phyloP scores from a whole-genome alignment of 495 filamentous ascomycete genomes.

The Penicillium manginii region DNA sequence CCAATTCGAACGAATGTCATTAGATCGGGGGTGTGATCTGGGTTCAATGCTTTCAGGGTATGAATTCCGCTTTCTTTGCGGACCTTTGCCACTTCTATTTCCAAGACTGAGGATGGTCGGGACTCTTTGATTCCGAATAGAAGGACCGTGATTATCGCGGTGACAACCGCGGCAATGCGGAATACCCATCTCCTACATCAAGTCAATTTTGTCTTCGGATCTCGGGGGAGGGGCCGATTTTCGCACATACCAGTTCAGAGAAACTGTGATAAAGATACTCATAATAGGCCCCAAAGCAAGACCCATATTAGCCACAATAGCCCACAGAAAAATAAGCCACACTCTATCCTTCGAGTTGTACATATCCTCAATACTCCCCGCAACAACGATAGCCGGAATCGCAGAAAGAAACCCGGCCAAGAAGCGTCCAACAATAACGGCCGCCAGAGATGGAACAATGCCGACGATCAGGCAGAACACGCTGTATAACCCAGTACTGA shows the following conservation, averaged over 20 bases:
- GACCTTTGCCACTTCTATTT: conserved; percentile 26
- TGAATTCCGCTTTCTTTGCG: conserved; percentile 28
- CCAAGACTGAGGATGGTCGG: conserved; percentile 40
- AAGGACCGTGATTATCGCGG: conserved; percentile 30
- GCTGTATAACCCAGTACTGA: conserved; percentile 38
- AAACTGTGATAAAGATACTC: conserved; percentile 40
- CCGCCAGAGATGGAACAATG: conserved; percentile 29
- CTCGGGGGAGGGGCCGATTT: neutral
- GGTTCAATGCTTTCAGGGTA: conserved; percentile 33
- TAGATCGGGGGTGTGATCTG: conserved; percentile 37
- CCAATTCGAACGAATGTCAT: conserved; percentile 30
- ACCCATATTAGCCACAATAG: conserved; percentile 40
- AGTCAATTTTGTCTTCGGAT: neutral
- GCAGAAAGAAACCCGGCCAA: conserved; percentile 47
- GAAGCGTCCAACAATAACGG: conserved; percentile 39
- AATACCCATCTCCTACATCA: conserved; percentile 46
- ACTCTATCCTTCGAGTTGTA: conserved; percentile 45
- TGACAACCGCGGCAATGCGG: conserved; percentile 41
- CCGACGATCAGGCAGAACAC: conserved; percentile 43
- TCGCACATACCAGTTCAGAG: conserved; percentile 35
- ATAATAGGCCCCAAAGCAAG: conserved; percentile 50
- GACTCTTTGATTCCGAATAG: conserved; percentile 42
- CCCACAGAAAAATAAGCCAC: conserved; percentile 51
- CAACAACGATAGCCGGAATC: conserved; percentile 45
- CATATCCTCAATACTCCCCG: conserved; percentile 55